Percentiles rank a stretch among this genome's conserved stretches.
Conservation (phyloP, 2,329 filamentous ascomycete species). For the Colletotrichum orchidophilum region DNA sequence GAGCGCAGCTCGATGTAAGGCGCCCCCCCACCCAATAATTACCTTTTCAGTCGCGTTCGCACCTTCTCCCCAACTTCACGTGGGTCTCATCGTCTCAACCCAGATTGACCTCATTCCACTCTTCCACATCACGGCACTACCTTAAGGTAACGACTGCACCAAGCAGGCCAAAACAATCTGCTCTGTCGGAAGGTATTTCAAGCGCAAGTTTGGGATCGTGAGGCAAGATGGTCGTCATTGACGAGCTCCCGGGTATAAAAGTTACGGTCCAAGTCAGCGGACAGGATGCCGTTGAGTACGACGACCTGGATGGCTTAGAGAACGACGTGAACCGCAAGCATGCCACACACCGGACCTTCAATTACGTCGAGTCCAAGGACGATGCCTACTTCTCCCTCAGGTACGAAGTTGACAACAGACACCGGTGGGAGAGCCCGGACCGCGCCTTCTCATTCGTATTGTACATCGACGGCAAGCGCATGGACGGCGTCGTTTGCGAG, state of each 20-base stretch:
- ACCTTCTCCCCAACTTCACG: not conserved
- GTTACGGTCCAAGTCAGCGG: constrained; percentile 37
- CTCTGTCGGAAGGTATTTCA: not conserved
- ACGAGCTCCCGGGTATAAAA: constrained; percentile 36
- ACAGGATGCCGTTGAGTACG: constrained; percentile 35
- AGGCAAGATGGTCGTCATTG: constrained; percentile 38
- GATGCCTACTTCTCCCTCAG: constrained; percentile 34
- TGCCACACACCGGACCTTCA: constrained; percentile 5
- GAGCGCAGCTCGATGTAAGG: not conserved
- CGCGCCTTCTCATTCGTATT: constrained; percentile 31
- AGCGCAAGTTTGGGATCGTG: not conserved
- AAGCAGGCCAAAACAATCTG: not conserved
- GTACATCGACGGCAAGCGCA: constrained; percentile 35
- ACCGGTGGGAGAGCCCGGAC: constrained; percentile 19
- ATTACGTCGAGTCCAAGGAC: constrained; percentile 37
- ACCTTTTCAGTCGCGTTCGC: not conserved
- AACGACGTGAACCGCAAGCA: not conserved
- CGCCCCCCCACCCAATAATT: not conserved
- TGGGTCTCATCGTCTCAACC: not conserved
- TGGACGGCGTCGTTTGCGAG: constrained; percentile 10
- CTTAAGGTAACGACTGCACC: not conserved
- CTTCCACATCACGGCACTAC: not conserved
- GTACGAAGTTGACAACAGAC: constrained; percentile 24
- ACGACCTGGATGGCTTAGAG: constrained; percentile 26
- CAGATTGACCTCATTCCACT: not conserved